Conservation (phyloP, 768 basidiomycete genomes). For the Xerocomellus chrysenteron region DNA sequence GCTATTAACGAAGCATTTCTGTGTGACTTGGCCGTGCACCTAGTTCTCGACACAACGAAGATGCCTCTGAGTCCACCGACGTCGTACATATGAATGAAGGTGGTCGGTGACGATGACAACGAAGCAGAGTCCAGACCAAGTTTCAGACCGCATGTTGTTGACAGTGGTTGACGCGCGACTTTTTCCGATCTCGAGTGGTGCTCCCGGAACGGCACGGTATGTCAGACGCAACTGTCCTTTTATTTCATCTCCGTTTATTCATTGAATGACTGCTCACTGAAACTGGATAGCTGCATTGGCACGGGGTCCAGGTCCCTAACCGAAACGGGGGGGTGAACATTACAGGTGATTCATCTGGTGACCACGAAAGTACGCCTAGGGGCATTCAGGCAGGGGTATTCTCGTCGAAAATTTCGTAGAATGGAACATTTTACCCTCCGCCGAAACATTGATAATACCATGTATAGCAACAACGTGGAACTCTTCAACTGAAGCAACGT, state of each 20-base stretch:
- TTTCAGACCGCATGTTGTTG: constrained; percentile 44
- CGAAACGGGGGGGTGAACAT: background rate
- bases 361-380: background rate
- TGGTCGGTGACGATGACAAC: constrained; percentile 38
- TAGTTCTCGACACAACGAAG: background rate
- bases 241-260: background rate
- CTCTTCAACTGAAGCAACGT: constrained; percentile 5
- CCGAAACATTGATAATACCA: background rate
- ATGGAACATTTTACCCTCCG: background rate
- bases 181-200: constrained; percentile 58
- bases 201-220: background rate
- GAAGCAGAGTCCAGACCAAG: constrained; percentile 46
- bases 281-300: background rate
- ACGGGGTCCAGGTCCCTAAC: background rate
- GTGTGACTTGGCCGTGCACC: background rate
- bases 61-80: background rate
- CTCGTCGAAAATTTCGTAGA: background rate
- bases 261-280: background rate
- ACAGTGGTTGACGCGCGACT: constrained; percentile 53
- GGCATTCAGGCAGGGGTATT: too few relatives aligned
- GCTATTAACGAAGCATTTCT: too few relatives aligned
- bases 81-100: background rate
- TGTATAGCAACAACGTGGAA: constrained; percentile 17
- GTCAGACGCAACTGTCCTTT: background rate
- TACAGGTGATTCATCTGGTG: background rate